A percentile compares a stretch with the other conserved stretches of the same genome.
Evolutionary conservation across 257 asterid genomes (phyloP).

Genomic region (Thymus mandschuricus): DNA sequence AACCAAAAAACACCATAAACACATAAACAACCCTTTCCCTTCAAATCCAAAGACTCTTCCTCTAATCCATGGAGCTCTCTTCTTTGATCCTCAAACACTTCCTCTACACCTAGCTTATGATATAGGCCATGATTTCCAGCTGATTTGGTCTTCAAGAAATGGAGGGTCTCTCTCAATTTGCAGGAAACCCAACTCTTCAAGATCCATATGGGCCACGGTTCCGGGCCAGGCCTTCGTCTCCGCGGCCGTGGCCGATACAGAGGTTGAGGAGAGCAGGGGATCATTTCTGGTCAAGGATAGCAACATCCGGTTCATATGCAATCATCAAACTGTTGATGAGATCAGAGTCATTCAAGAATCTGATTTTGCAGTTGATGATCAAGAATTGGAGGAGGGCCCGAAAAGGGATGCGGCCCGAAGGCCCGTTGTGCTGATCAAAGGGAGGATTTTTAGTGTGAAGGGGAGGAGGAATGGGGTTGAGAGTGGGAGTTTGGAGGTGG

Average conservation of each 20-base stretch:
- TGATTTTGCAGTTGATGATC: conserved; percentile 35
- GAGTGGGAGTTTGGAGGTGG: conserved; percentile 26
- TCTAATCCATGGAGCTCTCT: conserved; percentile 50
- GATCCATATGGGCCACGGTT: conserved; percentile 69
- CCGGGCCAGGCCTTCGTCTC: conserved; percentile 91
- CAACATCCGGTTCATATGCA: conserved; percentile 55
- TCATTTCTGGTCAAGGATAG: conserved; percentile 75
- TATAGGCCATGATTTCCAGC: conserved; percentile 70
- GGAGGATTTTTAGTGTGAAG: conserved; percentile 54
- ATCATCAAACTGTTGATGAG: conserved; percentile 76
- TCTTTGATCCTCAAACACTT: conserved; percentile 44
- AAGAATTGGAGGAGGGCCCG: conserved; percentile 21
- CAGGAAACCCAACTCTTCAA: conserved; percentile 59
- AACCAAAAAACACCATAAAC: conserved; percentile 82
- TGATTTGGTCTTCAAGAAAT: conserved; percentile 63
- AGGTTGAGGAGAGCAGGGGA: conserved; percentile 93
- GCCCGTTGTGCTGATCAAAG: conserved; percentile 61
- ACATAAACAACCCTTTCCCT: conserved; percentile 87
- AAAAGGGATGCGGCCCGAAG: conserved; percentile 22
- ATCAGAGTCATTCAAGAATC: conserved; percentile 45
- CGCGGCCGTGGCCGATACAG: conserved; percentile 80
- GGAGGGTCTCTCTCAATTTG: conserved; percentile 71
- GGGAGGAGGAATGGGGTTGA: conserved; percentile 35
- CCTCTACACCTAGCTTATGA: conserved; percentile 46
- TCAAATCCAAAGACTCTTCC: conserved; percentile 54